phyloP scores from a whole-genome alignment of 1,284 basidiomycete genomes.

The Malassezia sp. region DNA sequence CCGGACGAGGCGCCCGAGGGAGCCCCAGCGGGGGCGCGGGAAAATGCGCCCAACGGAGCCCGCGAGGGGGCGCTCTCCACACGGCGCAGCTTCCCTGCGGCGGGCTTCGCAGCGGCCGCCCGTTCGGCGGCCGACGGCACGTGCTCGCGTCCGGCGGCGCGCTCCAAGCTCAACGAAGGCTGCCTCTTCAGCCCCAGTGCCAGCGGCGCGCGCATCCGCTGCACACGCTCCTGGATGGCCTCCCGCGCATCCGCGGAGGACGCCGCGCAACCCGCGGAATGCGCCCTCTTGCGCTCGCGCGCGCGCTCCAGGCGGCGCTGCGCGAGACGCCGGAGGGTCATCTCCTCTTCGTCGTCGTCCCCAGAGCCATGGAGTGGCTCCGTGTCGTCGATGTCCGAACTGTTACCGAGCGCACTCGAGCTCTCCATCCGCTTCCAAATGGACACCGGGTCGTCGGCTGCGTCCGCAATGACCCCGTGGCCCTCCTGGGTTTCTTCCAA shows the following conservation, averaged over 20 bases:
- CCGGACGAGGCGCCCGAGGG: too few species aligned
- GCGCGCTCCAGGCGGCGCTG: conserved; percentile 19
- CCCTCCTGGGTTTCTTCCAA: conserved; percentile 11
- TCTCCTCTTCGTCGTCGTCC: conserved; percentile 39
- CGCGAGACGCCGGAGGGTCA: conserved; percentile 34
- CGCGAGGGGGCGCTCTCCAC: not conserved
- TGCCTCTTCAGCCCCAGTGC: conserved; percentile 12
- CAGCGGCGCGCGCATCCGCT: not conserved
- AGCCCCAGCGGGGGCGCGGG: too few species aligned
- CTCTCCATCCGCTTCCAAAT: conserved; percentile 39
- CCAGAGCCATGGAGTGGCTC: not conserved
- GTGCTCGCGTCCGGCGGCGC: conserved; percentile 29
- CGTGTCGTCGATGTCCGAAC: conserved; percentile 15
- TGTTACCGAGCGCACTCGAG: conserved; percentile 30
- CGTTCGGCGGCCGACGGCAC: not conserved
- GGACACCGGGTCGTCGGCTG: not conserved
- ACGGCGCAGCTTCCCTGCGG: not conserved
- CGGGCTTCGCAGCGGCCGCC: not conserved
- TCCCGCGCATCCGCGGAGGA: conserved; percentile 21
- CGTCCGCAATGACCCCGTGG: conserved; percentile 24
- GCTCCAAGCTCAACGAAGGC: conserved; percentile 24
- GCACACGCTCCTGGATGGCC: conserved; percentile 19
- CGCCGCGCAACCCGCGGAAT: conserved; percentile 6
- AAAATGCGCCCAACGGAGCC: not conserved
- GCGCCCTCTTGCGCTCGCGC: conserved; percentile 4